phyloP scores from a whole-genome alignment of 495 filamentous ascomycete genomes.

The Daldinia childiae region DNA sequence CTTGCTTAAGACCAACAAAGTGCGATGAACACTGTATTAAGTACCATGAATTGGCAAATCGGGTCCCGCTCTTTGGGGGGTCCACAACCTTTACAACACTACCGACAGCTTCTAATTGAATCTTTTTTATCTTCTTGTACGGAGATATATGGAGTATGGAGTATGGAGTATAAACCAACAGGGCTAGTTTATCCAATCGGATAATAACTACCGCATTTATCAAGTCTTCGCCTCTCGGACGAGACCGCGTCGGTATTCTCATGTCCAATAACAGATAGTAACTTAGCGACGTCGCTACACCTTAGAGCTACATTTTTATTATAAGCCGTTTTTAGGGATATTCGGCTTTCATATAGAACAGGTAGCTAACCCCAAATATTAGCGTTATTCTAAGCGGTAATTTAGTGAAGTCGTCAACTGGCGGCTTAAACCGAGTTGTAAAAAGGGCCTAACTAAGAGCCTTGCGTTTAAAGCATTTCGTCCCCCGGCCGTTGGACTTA shows the following conservation, averaged over 20 bases:
- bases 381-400: neutral
- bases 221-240: neutral
- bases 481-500: conserved; percentile 5
- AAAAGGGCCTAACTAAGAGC: neutral
- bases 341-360: conserved; percentile 4
- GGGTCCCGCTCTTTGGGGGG: neutral
- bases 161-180: neutral
- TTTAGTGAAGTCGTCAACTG: neutral
- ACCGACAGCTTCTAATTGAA: neutral
- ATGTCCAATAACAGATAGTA: neutral
- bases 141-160: neutral
- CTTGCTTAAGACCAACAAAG: neutral
- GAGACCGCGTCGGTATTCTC: neutral
- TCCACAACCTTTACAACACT: neutral
- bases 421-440: neutral
- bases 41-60: too few relatives aligned
- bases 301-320: conserved; percentile 10
- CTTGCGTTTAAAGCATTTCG: conserved; percentile 2
- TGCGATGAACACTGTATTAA: neutral
- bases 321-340: conserved; percentile 3
- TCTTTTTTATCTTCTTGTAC: neutral
- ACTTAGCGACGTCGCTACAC: neutral
- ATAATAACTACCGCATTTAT: neutral
- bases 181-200: neutral
- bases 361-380: neutral